These are phyloP conservation scores for Grigorovia transvaalensis DNA, from an alignment of 805 yeast species.

Conservation along the genomic window DNA sequence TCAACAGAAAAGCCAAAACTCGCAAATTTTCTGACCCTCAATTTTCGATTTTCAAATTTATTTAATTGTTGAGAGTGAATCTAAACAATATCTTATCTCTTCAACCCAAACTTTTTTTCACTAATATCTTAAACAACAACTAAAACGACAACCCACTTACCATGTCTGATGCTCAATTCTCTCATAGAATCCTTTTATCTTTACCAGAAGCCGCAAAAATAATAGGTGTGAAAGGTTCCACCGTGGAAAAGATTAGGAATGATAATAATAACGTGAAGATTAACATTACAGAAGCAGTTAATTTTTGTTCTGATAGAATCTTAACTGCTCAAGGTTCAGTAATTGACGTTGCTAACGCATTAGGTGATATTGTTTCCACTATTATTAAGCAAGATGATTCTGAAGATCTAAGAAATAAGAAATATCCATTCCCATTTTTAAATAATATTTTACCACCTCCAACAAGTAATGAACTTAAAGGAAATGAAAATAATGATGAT, in stretches of 20 bases:
- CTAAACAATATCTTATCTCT: not conserved
- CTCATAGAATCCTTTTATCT: conserved; percentile 48
- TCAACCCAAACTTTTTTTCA: not conserved
- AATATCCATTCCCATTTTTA: conserved; percentile 36
- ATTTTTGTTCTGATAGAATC: conserved; percentile 75
- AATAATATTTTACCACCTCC: conserved; percentile 27
- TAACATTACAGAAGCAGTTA: conserved; percentile 71
- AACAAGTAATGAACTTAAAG: conserved; percentile 17
- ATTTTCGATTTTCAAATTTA: not conserved
- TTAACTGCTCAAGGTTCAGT: conserved; percentile 68
- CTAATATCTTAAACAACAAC: too few relatives aligned
- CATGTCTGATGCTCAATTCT: not conserved
- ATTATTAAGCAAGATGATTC: conserved; percentile 7
- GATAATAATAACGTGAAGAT: conserved; percentile 64
- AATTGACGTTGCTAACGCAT: conserved; percentile 57
- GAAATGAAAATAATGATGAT: not conserved
- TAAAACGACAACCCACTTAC: not conserved
- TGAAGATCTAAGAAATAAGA: conserved; percentile 13
- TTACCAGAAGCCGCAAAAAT: conserved; percentile 84
- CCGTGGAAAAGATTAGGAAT: conserved; percentile 65
- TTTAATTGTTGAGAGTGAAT: too few relatives aligned
- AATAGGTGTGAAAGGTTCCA: conserved; percentile 76
- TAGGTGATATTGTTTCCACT: conserved; percentile 55
- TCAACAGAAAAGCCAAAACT: not conserved
- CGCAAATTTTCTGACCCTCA: not conserved